Evolutionary conservation across 139 green algal species (phyloP).

Genomic region (Picochlorum costavermella): DNA sequence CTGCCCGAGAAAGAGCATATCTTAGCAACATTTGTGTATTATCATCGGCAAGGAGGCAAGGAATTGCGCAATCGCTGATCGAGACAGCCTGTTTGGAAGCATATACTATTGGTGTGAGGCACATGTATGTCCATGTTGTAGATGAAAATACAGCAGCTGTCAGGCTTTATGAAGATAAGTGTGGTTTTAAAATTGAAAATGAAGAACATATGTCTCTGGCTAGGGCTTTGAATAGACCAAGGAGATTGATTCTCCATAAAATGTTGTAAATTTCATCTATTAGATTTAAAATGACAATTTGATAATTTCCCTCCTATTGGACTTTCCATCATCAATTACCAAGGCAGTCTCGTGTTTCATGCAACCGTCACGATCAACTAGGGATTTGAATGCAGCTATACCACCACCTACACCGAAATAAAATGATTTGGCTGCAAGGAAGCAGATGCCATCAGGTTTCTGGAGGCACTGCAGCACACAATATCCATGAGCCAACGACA

Average conservation of each 20-base stretch:
- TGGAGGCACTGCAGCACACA: constrained; percentile 14
- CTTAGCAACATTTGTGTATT: constrained; percentile 72
- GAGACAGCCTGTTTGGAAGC: background rate
- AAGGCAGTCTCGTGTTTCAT: constrained; percentile 2
- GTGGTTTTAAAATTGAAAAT: constrained; percentile 45
- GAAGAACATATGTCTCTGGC: constrained; percentile 41
- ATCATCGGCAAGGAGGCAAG: constrained; percentile 30
- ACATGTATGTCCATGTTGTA: constrained; percentile 66
- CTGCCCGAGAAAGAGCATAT: constrained; percentile 41
- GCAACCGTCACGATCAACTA: constrained; percentile 30
- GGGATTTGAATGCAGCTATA: constrained; percentile 49
- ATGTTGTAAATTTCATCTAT: constrained; percentile 4
- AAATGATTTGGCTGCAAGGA: constrained; percentile 82
- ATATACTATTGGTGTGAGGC: constrained; percentile 17
- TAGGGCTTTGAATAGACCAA: constrained; percentile 31
- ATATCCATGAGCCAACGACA: background rate
- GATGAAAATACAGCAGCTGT: constrained; percentile 45
- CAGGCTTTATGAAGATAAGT: constrained; percentile 39
- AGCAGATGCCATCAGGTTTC: constrained; percentile 47
- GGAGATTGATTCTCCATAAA: constrained; percentile 40
- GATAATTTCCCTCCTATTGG: constrained; percentile 28
- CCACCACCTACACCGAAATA: constrained; percentile 96
- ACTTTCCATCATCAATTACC: constrained; percentile 22
- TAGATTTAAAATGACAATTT: constrained; percentile 11
- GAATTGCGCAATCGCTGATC: constrained; percentile 12